Evolutionary conservation across 1,284 basidiomycete genomes (phyloP).

Genomic region (Chiua sp.): DNA sequence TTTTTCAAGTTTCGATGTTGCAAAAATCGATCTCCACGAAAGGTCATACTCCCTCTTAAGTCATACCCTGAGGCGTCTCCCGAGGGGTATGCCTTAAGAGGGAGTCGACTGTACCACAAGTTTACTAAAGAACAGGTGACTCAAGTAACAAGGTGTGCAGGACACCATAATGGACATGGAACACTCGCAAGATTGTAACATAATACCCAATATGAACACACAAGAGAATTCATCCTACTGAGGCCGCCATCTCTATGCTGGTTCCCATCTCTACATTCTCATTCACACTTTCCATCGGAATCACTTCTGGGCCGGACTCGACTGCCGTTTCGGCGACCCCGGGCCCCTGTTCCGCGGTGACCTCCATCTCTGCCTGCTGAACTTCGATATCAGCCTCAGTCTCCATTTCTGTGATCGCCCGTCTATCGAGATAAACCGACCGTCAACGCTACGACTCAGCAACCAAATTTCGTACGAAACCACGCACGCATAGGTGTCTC

Average conservation of each 20-base stretch:
- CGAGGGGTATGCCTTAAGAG: too few species aligned
- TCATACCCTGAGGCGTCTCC: too few species aligned
- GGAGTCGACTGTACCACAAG: neutral
- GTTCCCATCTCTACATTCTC: too few species aligned
- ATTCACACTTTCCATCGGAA: neutral
- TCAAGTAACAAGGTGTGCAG: too few species aligned
- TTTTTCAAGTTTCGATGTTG: too few species aligned
- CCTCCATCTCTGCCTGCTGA: slow-evolving; percentile 18
- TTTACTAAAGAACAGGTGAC: too few species aligned
- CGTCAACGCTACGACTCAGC: neutral
- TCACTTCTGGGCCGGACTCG: neutral
- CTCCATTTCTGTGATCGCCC: slow-evolving; percentile 57
- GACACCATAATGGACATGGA: neutral
- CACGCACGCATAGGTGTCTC: slow-evolving; percentile 53
- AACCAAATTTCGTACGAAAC: neutral
- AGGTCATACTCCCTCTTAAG: too few species aligned
- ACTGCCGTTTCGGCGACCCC: neutral
- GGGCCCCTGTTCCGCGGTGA: neutral
- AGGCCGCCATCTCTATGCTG: neutral
- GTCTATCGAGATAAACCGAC: slow-evolving; percentile 32
- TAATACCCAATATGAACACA: neutral
- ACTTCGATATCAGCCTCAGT: slow-evolving; percentile 34
- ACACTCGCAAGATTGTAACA: neutral
- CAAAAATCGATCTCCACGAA: too few species aligned
- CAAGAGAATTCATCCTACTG: slow-evolving; percentile 13